Conservation (phyloP, 768 basidiomycete genomes). For the Coprinopsis strossmayeri region DNA sequence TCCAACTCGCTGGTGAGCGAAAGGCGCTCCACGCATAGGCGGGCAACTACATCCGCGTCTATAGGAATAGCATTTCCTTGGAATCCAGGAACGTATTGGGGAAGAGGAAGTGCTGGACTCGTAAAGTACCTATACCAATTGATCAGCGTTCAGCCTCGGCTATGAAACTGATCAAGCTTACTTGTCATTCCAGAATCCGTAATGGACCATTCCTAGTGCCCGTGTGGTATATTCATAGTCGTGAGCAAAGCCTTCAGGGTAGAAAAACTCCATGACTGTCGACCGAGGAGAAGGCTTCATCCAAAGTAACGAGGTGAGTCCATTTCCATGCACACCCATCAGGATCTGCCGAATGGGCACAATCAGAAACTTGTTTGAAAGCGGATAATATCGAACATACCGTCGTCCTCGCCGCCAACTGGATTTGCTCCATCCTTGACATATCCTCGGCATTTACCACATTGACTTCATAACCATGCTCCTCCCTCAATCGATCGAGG, state of each 20-base stretch:
- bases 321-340: conserved; percentile 94
- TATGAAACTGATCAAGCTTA: conserved; percentile 23
- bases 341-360: conserved; percentile 52
- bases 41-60: conserved; percentile 62
- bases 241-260: conserved; percentile 73
- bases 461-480: conserved; percentile 82
- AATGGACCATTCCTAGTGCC: conserved; percentile 80
- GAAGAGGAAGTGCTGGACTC: conserved; percentile 59
- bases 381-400: conserved; percentile 34
- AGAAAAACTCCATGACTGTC: conserved; percentile 93
- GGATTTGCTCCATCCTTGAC: conserved; percentile 72
- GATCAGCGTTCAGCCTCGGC: not conserved
- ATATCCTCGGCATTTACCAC: conserved; percentile 82
- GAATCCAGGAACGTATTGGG: conserved; percentile 82
- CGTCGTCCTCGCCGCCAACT: conserved; percentile 77
- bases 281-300: conserved; percentile 81
- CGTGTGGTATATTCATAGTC: conserved; percentile 81
- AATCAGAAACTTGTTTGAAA: not conserved
- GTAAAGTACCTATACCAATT: conserved; percentile 54
- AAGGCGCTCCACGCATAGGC: conserved; percentile 50
- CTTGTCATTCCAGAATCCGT: conserved; percentile 78
- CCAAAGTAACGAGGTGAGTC: conserved; percentile 83
- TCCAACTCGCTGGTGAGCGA: conserved; percentile 54
- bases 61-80: conserved; percentile 83
- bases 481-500: conserved; percentile 59